Evolutionary conservation across 108 stramenopile species (phyloP), one percentile per base, ranked within the genome.

Genomic region (Discostella pseudostelligera): DNA sequence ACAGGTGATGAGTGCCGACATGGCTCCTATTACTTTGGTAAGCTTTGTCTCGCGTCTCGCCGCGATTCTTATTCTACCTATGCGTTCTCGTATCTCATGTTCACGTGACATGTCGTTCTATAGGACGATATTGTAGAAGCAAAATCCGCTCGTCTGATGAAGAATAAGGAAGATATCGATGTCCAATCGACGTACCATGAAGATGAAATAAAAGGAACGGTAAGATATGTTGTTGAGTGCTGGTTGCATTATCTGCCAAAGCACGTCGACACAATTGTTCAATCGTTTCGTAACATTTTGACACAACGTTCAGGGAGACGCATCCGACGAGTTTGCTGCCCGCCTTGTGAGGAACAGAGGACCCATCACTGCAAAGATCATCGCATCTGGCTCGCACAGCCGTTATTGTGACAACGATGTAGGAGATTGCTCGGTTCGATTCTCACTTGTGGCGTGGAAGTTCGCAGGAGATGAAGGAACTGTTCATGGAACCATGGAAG

Each of bases 331-430:
- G 21, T 45, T 40, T 9, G 55, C 67, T 13, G 76, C 67, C 17
- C 67, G 76, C 35, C 61, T 77, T 7, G 76, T 77, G 11, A 50
- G 39, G 39, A 70, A 65, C 51, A 62, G 68, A 36, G 76, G 76
- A 40, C 76, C 76, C 39, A 69, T 77, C 68, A 77, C 76, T 24
- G 76, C 76, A 40, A 77, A 77, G 49, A 50, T 77, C 48, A 63
- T 53, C 20, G 67, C 76, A 0, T 65, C 76, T 36, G 76, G 76
- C 3, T 49, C 53, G 14, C 50, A 69, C 43, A 29, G 46, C 12
- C 24, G 39, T n/a, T 62, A 65, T 22, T 65, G 67, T 39, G 62
- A 51, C 4, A 32, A 22, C 1, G 42, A 53, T 10, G 50, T 16
- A 0, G 56, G 48, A 17, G 67, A 46, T 22, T 69, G 68, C 32